Evolutionary conservation across 2,329 filamentous ascomycete species (phyloP).

Genomic region (Neopestalotiopsis rosae): DNA sequence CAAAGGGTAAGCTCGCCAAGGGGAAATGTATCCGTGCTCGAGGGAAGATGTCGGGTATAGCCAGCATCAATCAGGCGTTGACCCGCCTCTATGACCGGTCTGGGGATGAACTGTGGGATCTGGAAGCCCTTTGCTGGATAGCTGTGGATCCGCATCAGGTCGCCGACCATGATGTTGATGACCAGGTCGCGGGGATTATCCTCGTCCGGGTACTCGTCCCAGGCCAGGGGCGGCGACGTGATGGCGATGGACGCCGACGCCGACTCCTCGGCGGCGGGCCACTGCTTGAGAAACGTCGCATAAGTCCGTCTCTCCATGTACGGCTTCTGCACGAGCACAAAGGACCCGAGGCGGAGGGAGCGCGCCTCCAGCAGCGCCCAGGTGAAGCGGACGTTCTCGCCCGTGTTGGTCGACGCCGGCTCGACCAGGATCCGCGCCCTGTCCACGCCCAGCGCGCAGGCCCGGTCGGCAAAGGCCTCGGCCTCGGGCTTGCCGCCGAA

Average conservation of each 20-base stretch:
- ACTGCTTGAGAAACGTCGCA: slow-evolving; percentile 52
- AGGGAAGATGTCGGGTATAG: slow-evolving; percentile 45
- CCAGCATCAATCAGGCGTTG: slow-evolving; percentile 45
- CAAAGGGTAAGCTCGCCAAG: background rate
- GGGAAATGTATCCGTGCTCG: background rate
- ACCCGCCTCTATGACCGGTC: slow-evolving; percentile 46
- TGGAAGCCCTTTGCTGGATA: slow-evolving; percentile 50
- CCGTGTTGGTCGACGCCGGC: slow-evolving; percentile 48
- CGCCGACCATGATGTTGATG: slow-evolving; percentile 50
- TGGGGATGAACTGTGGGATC: slow-evolving; percentile 47
- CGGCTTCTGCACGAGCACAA: slow-evolving; percentile 53
- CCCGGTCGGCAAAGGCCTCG: slow-evolving; percentile 47
- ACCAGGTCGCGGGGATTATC: slow-evolving; percentile 48
- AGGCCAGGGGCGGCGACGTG: slow-evolving; percentile 45
- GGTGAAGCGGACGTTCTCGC: slow-evolving; percentile 53
- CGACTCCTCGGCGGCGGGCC: slow-evolving; percentile 38
- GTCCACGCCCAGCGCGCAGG: slow-evolving; percentile 45
- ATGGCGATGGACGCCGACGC: slow-evolving; percentile 39
- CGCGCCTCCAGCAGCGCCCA: slow-evolving; percentile 38
- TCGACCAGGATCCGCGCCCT: slow-evolving; percentile 44
- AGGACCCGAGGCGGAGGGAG: slow-evolving; percentile 33
- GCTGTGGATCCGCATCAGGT: slow-evolving; percentile 47
- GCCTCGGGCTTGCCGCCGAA: slow-evolving; percentile 47
- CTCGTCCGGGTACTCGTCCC: slow-evolving; percentile 46
- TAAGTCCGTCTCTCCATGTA: slow-evolving; percentile 54